Base-by-base conservation (phyloP, 805 yeast species). In the Brettanomyces sp. region DNA sequence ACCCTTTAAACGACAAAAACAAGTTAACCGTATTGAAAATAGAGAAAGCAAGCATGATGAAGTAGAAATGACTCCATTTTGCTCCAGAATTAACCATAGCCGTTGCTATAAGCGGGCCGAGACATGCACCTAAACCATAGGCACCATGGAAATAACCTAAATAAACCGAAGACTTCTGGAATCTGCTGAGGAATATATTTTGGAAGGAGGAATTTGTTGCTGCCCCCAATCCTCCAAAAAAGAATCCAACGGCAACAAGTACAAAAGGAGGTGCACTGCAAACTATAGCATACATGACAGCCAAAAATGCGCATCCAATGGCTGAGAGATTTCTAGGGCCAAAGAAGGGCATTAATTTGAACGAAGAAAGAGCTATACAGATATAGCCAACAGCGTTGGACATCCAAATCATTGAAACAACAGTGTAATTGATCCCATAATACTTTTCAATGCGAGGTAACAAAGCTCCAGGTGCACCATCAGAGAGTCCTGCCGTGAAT, bases 111-210 rank as follows among this genome's bases (percentile, higher is more conserved):
- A 85, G 71, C 2, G 95, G 90, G 2, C 87, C 73, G 1, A 80
- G 51, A 41, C 85, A 79, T 1, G 89, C 86, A 2, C 90, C 89
- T 3, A 78, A 53, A 1, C 95, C 95, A 59, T 83, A 85, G 12
- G 69, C 57, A 1, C 86, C 90, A 63, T 85, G 93, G 47, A 76
- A 66, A 24, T 69, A 59, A 1, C 90, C 85, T 62, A 82, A 68
- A 47, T 76, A 67, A 45, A 72, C 75, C 41, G 83, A 78, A 42
- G 77, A 72, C 47, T 77, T 76, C 23, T 69, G 69, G 35, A 81
- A 61, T 47, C 70, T 60, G 4, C 79, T 63, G 18, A 77, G 49
- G 51, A 76, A 78, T 14, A 77, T 70, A 53, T 78, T 79, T 39
- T 68, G 66, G 49, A 76, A 80, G 4, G 81, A 67, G 23, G 73